These are phyloP conservation scores for Prunus mongolica DNA, from an alignment of 306 rosid genomes.

Conservation along the genomic window DNA sequence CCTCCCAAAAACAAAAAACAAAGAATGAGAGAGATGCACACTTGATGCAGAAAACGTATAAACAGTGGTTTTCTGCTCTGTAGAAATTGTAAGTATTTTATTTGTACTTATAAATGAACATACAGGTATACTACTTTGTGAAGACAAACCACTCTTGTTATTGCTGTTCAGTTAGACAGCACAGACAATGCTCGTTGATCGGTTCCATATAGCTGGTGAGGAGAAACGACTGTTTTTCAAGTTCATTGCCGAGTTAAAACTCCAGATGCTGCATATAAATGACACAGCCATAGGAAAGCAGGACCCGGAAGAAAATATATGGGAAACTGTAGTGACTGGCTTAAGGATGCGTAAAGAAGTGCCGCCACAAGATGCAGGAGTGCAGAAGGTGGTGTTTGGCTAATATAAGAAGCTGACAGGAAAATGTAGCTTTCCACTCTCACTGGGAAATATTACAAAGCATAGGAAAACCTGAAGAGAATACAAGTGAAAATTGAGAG, in stretches of 20 bases:
- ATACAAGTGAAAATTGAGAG: neutral
- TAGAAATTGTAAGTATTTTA: neutral
- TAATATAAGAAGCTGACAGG: neutral
- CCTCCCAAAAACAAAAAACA: no score
- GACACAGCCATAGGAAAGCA: neutral
- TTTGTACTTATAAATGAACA: neutral
- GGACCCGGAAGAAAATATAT: neutral
- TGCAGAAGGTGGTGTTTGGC: neutral
- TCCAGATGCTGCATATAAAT: neutral
- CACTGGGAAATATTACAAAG: neutral
- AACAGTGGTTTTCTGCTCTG: slow-evolving; percentile 1
- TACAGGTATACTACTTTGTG: neutral
- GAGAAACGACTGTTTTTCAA: neutral
- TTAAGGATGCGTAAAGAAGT: neutral
- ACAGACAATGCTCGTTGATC: neutral
- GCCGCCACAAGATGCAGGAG: neutral
- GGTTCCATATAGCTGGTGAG: neutral
- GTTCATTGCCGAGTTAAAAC: neutral
- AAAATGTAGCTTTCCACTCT: neutral
- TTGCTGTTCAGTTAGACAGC: neutral
- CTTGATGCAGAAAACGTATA: no score
- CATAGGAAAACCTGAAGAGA: slow-evolving; percentile 11
- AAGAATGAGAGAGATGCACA: neutral
- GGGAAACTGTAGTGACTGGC: neutral
- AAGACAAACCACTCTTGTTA: neutral